phyloP scores from a whole-genome alignment of 2,329 filamentous ascomycete species.

The Phoma sp. region DNA sequence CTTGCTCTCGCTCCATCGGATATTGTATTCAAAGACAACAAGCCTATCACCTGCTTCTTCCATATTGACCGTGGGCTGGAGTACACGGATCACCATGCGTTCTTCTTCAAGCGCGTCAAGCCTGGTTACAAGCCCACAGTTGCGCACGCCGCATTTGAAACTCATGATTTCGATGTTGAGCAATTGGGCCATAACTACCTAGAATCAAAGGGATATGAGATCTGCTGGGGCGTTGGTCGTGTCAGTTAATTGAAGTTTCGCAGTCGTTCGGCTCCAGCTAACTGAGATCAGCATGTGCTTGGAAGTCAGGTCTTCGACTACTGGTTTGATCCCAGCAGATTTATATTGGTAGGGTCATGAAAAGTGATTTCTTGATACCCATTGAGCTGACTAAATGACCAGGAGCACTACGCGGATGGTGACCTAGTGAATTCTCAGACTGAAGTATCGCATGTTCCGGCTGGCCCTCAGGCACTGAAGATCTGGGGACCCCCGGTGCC shows the following conservation, averaged over 20 bases:
- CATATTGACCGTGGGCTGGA: constrained; percentile 56
- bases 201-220: constrained; percentile 64
- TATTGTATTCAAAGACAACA: constrained; percentile 37
- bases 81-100: constrained; percentile 48
- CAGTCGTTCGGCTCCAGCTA: no score
- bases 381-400: background rate
- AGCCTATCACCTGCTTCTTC: constrained; percentile 51
- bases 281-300: constrained; percentile 67
- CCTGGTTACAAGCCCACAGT: constrained; percentile 43
- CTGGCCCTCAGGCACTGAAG: constrained; percentile 10
- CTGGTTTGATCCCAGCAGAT: constrained; percentile 54
- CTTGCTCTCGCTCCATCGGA: constrained; percentile 52
- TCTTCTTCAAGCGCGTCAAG: constrained; percentile 5
- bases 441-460: background rate
- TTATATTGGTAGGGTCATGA: constrained; percentile 13
- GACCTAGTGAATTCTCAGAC: constrained; percentile 14
- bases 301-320: constrained; percentile 76
- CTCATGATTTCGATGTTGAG: constrained; percentile 72
- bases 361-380: background rate
- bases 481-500: constrained; percentile 16
- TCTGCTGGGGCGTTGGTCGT: constrained; percentile 74
- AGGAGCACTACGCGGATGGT: constrained; percentile 17
- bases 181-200: constrained; percentile 72
- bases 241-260: no score
- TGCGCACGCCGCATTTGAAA: constrained; percentile 73